Evolutionary conservation across 768 basidiomycete genomes (phyloP).

Genomic region (Tulasnella sp.): DNA sequence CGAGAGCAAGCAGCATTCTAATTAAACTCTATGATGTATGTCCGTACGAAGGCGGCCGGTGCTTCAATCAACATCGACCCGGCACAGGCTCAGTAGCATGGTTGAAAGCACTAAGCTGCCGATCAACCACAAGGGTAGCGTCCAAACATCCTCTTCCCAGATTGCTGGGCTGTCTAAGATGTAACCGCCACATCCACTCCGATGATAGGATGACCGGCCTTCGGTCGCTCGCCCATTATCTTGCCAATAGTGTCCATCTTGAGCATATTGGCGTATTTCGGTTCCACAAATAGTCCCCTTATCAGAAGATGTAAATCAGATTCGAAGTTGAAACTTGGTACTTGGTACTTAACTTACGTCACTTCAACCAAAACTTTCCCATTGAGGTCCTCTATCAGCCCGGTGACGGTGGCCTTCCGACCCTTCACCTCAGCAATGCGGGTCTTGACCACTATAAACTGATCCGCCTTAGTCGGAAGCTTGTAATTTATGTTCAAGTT

Average conservation of each 20-base stretch:
- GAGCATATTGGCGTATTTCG: constrained; percentile 80
- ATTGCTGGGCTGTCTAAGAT: background rate
- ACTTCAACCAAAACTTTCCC: constrained; percentile 85
- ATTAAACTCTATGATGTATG: background rate
- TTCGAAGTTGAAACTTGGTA: constrained; percentile 2
- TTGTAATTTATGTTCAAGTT: constrained; percentile 79
- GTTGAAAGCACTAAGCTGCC: background rate
- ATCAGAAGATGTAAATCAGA: background rate
- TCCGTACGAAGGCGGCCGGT: background rate
- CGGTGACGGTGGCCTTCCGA: constrained; percentile 74
- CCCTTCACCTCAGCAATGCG: constrained; percentile 68
- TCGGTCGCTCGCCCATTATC: constrained; percentile 18
- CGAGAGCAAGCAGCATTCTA: background rate
- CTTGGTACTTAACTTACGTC: constrained; percentile 62
- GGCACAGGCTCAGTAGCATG: background rate
- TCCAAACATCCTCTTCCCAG: background rate
- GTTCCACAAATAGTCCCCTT: constrained; percentile 86
- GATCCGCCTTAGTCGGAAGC: constrained; percentile 87
- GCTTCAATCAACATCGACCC: no score
- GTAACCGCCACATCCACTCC: constrained; percentile 30
- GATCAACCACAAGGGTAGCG: background rate
- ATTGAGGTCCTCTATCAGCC: constrained; percentile 74
- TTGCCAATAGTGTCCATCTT: constrained; percentile 44
- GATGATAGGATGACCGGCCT: constrained; percentile 23
- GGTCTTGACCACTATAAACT: constrained; percentile 83